Evolutionary conservation across 2,329 filamentous ascomycete species (phyloP).

Genomic region (Bertia moriformis): DNA sequence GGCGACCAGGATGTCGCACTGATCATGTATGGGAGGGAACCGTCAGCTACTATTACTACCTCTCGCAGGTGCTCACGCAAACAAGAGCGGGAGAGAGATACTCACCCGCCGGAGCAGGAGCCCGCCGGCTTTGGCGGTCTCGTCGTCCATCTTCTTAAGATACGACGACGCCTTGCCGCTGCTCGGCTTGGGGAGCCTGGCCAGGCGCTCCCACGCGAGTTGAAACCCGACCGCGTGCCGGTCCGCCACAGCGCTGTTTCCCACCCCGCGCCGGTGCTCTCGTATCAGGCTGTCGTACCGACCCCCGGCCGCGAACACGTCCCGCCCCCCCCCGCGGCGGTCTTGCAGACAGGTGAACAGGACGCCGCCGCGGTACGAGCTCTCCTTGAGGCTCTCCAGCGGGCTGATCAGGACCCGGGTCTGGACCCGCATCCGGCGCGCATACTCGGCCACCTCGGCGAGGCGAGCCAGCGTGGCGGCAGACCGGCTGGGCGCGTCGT

Average conservation of each 20-base stretch:
- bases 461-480: constrained; percentile 68
- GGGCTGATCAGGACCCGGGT: constrained; percentile 75
- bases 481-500: too few species aligned
- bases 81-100: too few species aligned
- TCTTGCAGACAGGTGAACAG: constrained; percentile 87
- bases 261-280: too few species aligned
- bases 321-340: constrained; percentile 61
- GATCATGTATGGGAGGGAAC: too few species aligned
- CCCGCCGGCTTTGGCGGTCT: constrained; percentile 15
- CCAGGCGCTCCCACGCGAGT: constrained; percentile 56
- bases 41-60: too few species aligned
- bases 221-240: too few species aligned
- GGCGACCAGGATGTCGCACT: constrained; percentile 81
- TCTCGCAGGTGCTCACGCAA: too few species aligned
- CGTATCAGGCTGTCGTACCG: constrained; percentile 82
- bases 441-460: constrained; percentile 62
- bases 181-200: constrained; percentile 59
- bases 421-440: constrained; percentile 59
- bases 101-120: neutral
- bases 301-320: constrained; percentile 85
- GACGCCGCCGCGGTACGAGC: constrained; percentile 76
- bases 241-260: too few species aligned
- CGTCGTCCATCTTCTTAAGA: constrained; percentile 50
- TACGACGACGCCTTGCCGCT: constrained; percentile 64
- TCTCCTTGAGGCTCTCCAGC: constrained; percentile 76